These are phyloP conservation scores for Elongisporangium undulatum DNA, from an alignment of 352 stramenopile species.

Conservation along the genomic window DNA sequence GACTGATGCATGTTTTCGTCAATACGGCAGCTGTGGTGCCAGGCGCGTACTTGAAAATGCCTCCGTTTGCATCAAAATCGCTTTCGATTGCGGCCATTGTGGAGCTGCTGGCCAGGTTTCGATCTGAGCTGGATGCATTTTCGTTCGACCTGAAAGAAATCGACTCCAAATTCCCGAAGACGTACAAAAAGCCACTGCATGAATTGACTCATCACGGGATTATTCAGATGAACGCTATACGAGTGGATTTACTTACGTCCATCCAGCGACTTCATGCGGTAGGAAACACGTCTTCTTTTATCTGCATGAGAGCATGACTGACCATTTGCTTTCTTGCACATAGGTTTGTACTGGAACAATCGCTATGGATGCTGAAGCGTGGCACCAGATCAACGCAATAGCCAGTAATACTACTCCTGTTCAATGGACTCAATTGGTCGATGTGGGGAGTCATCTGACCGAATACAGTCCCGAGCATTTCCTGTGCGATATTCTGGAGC, in stretches of 20 bases:
- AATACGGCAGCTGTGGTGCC: neutral
- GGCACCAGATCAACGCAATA: conserved; percentile 4
- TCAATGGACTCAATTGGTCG: neutral
- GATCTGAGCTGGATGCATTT: conserved; percentile 7
- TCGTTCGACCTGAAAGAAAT: neutral
- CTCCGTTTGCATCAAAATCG: neutral
- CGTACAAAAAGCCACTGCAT: conserved; percentile 23
- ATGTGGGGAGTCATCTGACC: neutral
- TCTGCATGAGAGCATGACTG: neutral
- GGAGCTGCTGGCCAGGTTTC: conserved; percentile 4
- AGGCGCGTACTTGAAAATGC: too few species aligned
- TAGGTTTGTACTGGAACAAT: conserved; percentile 9
- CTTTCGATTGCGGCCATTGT: neutral
- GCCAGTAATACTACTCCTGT: neutral
- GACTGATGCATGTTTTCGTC: conserved; percentile 2
- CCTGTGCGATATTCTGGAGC: conserved; percentile 20
- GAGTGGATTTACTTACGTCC: conserved; percentile 11
- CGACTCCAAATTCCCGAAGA: neutral
- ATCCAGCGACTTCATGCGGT: conserved; percentile 22
- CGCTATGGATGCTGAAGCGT: conserved; percentile 4
- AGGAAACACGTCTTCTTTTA: neutral
- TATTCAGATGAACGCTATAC: conserved; percentile 11
- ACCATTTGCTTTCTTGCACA: neutral
- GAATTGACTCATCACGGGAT: conserved; percentile 20
- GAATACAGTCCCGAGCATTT: conserved; percentile 27